Conservation (phyloP, 345 rosid species). For the Gossypium bickii region DNA sequence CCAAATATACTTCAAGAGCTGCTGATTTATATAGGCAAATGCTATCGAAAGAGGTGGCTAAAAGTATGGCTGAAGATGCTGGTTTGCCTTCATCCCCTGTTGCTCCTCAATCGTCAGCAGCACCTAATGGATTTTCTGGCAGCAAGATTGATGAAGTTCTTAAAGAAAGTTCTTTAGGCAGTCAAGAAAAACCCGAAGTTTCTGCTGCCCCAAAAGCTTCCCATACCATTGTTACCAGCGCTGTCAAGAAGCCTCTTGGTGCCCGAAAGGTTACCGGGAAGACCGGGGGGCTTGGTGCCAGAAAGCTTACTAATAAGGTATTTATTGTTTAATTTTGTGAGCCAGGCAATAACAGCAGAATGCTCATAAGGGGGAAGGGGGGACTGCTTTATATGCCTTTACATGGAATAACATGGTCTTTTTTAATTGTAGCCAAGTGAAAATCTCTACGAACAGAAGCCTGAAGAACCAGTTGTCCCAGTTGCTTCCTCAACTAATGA, state of each 20-base stretch:
- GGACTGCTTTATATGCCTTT: not conserved
- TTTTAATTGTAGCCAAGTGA: constrained; percentile 55
- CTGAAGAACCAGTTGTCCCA: constrained; percentile 69
- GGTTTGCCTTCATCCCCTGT: constrained; percentile 65
- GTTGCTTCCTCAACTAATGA: constrained; percentile 52
- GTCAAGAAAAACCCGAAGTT: constrained; percentile 43
- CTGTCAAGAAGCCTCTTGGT: constrained; percentile 85
- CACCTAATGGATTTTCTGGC: constrained; percentile 53
- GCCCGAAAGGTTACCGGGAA: constrained; percentile 58
- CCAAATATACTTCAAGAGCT: constrained; percentile 95
- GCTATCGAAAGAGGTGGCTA: constrained; percentile 86
- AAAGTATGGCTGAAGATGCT: constrained; percentile 59
- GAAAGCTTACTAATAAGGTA: constrained; percentile 81
- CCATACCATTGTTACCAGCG: constrained; percentile 39
- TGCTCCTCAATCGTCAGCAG: constrained; percentile 48
- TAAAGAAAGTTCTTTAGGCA: constrained; percentile 44
- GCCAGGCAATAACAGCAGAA: not conserved
- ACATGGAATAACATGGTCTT: not conserved
- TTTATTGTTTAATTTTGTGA: not conserved
- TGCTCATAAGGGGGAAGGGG: not conserved
- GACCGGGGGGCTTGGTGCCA: constrained; percentile 88
- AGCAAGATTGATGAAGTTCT: constrained; percentile 42
- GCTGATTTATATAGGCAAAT: constrained; percentile 81
- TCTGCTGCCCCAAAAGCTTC: constrained; percentile 54
- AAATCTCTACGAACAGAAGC: constrained; percentile 92